A percentile compares a stretch with the other conserved stretches of the same genome.
phyloP scores from a whole-genome alignment of 2,329 filamentous ascomycete species.

The Cladosporium sp. region DNA sequence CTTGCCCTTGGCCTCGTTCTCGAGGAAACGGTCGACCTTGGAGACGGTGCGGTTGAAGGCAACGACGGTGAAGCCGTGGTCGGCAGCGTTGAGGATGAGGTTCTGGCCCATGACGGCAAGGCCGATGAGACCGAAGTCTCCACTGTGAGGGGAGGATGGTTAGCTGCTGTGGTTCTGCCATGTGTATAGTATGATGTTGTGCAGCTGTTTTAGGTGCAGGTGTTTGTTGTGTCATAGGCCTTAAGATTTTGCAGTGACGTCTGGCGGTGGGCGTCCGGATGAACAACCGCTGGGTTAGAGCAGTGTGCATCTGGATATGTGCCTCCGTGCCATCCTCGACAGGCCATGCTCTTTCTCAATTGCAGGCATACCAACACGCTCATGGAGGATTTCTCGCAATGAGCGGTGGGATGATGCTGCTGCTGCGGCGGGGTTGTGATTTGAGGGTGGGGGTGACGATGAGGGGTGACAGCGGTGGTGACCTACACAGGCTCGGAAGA shows the following conservation, averaged over 20 bases:
- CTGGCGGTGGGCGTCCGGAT: neutral
- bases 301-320: neutral
- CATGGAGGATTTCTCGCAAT: neutral
- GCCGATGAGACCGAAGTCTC: conserved; percentile 52
- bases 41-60: conserved; percentile 98
- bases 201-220: too few species aligned
- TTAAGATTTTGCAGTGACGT: conserved; percentile 8
- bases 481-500: conserved; percentile 29
- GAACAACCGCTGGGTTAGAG: neutral
- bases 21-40: conserved; percentile 75
- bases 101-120: conserved; percentile 51
- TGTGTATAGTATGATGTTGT: neutral
- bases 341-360: neutral
- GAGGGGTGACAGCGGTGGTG: conserved; percentile 11
- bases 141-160: conserved; percentile 31
- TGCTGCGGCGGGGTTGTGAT: neutral
- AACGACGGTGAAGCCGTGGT: conserved; percentile 82
- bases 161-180: conserved; percentile 15
- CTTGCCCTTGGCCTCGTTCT: conserved; percentile 62
- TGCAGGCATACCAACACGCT: neutral
- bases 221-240: conserved; percentile 5
- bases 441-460: neutral
- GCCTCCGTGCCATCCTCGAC: neutral
- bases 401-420: neutral
- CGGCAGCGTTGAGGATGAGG: conserved; percentile 52